phyloP scores from a whole-genome alignment of 768 basidiomycete genomes.

The Psilocybe cubensis region DNA sequence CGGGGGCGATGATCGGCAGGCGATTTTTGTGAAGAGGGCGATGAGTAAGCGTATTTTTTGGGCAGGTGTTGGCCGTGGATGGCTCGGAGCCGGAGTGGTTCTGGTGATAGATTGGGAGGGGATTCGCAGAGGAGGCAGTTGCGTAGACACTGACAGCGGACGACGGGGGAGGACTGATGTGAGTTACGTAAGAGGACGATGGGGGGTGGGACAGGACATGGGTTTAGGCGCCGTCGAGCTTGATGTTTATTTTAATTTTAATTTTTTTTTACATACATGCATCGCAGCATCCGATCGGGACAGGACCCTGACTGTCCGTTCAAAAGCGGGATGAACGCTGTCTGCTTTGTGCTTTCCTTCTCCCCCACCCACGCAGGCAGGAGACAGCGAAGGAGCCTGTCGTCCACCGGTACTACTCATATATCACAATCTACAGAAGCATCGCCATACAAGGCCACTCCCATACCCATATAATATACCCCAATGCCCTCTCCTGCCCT shows the following conservation, averaged over 20 bases:
- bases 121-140: conserved; percentile 17
- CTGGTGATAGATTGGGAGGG: conserved; percentile 13
- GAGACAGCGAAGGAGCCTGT: conserved; percentile 11
- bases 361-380: neutral
- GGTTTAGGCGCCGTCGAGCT: conserved; percentile 22
- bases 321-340: conserved; percentile 20
- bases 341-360: neutral
- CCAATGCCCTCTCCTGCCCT: conserved; percentile 14
- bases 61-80: neutral
- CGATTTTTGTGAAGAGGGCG: neutral
- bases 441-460: conserved; percentile 14
- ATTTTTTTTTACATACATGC: conserved; percentile 13
- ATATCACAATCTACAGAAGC: conserved; percentile 20
- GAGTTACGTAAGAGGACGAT: neutral
- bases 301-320: conserved; percentile 17
- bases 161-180: conserved; percentile 3
- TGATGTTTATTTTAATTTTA: conserved; percentile 15
- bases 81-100: conserved; percentile 9
- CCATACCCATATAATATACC: conserved; percentile 10
- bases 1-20: neutral
- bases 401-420: conserved; percentile 4
- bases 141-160: conserved; percentile 9
- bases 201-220: too few species aligned
- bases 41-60: neutral
- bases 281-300: conserved; percentile 19